phyloP scores from a whole-genome alignment of 148 eudicot species.

The Fagopyrum tataricum region DNA sequence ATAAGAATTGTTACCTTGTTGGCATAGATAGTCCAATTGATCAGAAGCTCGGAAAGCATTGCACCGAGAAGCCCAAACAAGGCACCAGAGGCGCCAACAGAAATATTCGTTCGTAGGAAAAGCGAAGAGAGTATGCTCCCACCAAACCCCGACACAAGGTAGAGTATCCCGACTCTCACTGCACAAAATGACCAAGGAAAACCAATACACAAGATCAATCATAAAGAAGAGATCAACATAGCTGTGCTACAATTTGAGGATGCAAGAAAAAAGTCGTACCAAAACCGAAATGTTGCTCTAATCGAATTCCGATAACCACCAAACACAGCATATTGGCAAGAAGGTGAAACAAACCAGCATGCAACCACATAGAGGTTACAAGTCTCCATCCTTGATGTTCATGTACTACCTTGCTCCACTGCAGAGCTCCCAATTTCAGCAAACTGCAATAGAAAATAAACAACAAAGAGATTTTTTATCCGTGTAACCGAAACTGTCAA shows the following conservation, averaged over 20 bases:
- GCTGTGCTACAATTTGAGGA: background rate
- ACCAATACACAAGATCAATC: background rate
- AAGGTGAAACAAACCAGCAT: constrained; percentile 85
- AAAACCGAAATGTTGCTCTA: constrained; percentile 93
- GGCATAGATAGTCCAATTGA: constrained; percentile 66
- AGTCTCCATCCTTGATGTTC: constrained; percentile 82
- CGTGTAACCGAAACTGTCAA: background rate
- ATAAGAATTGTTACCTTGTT: constrained; percentile 38
- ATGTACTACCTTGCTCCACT: constrained; percentile 66
- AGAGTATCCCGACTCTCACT: constrained; percentile 74
- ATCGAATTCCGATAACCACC: constrained; percentile 83
- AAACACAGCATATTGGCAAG: constrained; percentile 83
- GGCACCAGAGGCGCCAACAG: constrained; percentile 81
- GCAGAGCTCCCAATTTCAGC: constrained; percentile 67
- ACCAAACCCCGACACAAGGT: constrained; percentile 69
- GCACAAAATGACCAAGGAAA: constrained; percentile 12
- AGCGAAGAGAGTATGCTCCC: constrained; percentile 73
- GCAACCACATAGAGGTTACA: constrained; percentile 81
- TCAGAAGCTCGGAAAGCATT: constrained; percentile 68
- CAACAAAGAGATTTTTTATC: background rate
- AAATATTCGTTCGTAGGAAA: constrained; percentile 42
- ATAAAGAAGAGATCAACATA: background rate
- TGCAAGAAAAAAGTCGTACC: constrained; percentile 27
- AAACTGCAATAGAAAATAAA: constrained; percentile 34
- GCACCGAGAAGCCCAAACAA: constrained; percentile 79